These are phyloP conservation scores for Fusarium ramigenum DNA, from an alignment of 2,329 filamentous ascomycete species.

Conservation along the genomic window DNA sequence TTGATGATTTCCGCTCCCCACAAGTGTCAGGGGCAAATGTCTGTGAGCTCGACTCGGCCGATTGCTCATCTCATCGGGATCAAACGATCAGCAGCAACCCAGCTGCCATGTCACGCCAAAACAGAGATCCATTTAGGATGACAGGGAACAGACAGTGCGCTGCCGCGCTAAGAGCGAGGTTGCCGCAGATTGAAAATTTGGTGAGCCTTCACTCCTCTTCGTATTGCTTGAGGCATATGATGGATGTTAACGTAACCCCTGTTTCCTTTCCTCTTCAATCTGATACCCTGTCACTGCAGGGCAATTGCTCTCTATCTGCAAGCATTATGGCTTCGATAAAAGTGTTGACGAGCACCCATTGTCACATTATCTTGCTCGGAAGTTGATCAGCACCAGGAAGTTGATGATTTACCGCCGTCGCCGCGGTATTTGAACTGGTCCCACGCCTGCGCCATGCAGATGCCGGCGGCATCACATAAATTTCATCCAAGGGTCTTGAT, in stretches of 20 bases:
- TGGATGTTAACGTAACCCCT: background rate
- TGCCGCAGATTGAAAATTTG: background rate
- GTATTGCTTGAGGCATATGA: conserved; percentile 1
- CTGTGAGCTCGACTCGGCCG: conserved; percentile 27
- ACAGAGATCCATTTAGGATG: background rate
- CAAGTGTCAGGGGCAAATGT: conserved; percentile 8
- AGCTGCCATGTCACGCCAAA: conserved; percentile 1
- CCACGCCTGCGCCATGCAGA: conserved; percentile 20
- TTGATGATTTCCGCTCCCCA: conserved; percentile 16
- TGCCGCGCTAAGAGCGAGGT: conserved; percentile 19
- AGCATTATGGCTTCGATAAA: background rate
- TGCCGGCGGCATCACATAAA: conserved; percentile 3
- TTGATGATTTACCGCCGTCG: conserved; percentile 33
- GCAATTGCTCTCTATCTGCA: background rate
- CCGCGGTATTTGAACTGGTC: conserved; percentile 22
- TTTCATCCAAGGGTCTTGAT: background rate
- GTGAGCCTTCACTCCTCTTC: background rate
- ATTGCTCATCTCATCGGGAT: conserved; percentile 22
- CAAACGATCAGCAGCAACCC: conserved; percentile 1
- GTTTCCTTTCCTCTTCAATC: background rate
- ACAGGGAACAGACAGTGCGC: background rate
- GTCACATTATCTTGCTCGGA: background rate
- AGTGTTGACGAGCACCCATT: background rate
- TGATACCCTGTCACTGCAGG: background rate
- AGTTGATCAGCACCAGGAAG: conserved; percentile 11